Evolutionary conservation across 495 filamentous ascomycete genomes (phyloP).

Genomic region (Talaromyces nanjingensis): DNA sequence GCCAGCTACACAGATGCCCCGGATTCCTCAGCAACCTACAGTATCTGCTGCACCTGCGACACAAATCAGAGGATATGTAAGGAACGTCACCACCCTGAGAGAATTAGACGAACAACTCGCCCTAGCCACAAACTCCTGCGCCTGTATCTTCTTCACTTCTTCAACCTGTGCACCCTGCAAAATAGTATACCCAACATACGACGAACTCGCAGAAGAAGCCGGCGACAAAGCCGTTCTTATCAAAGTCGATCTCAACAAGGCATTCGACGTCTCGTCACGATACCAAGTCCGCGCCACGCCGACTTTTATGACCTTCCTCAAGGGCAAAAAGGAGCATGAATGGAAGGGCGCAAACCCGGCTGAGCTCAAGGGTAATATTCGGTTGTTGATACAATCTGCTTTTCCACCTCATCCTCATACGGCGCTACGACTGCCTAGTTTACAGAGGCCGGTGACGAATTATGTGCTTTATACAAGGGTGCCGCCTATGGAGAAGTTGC

Average conservation of each 20-base stretch:
- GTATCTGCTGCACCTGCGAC: conserved; percentile 5
- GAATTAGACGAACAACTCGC: conserved; percentile 56
- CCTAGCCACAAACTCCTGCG: conserved; percentile 56
- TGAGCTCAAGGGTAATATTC: conserved; percentile 64
- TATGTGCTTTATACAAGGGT: conserved; percentile 70
- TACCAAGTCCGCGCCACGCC: conserved; percentile 74
- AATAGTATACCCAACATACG: conserved; percentile 73
- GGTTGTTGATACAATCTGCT: conserved; percentile 67
- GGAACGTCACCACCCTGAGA: conserved; percentile 42
- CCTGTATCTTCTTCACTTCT: conserved; percentile 89
- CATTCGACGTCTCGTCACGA: conserved; percentile 55
- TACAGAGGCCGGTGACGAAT: conserved; percentile 54
- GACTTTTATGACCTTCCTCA: conserved; percentile 84
- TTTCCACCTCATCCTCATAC: conserved; percentile 72
- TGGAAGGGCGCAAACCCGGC: conserved; percentile 72
- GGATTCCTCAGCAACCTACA: conserved; percentile 7
- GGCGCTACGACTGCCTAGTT: conserved; percentile 57
- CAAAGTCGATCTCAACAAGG: conserved; percentile 71
- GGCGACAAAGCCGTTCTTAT: conserved; percentile 66
- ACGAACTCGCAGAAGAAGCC: conserved; percentile 68
- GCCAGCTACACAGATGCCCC: conserved; percentile 18
- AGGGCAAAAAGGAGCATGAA: conserved; percentile 65
- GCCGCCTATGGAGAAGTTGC: conserved; percentile 77
- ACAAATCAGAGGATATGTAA: conserved; percentile 30
- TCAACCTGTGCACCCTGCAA: conserved; percentile 83